These are phyloP conservation scores for Parafenestella ontariensis DNA, from an alignment of 2,329 filamentous ascomycete genomes.

Conservation along the genomic window DNA sequence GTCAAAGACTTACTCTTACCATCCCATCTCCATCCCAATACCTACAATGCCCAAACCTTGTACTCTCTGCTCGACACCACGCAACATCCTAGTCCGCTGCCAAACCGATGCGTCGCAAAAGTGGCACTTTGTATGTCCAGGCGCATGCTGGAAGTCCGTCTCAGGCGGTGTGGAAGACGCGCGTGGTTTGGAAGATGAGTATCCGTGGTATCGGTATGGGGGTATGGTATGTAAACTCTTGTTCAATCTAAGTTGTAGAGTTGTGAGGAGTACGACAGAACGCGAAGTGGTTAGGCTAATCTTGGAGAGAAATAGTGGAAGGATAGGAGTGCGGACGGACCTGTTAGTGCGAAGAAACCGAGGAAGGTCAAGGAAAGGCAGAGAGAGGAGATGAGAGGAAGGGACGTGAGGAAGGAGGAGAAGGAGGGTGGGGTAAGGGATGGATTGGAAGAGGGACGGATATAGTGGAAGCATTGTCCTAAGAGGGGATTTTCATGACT, in stretches of 20 bases:
- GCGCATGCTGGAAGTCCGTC: constrained; percentile 52
- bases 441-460: too few relatives aligned
- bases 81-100: constrained; percentile 53
- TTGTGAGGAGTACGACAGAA: too few relatives aligned
- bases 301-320: constrained; percentile 46
- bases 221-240: constrained; percentile 47
- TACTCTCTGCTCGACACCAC: constrained; percentile 48
- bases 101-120: constrained; percentile 49
- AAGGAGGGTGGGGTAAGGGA: neutral
- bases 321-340: constrained; percentile 49
- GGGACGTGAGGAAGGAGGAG: neutral
- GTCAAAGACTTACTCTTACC: too few relatives aligned
- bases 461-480: too few relatives aligned
- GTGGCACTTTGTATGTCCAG: constrained; percentile 56
- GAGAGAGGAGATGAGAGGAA: constrained; percentile 16
- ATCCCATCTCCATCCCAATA: neutral
- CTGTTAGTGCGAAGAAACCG: constrained; percentile 52
- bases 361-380: constrained; percentile 48
- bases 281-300: too few relatives aligned
- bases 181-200: constrained; percentile 21
- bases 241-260: too few relatives aligned
- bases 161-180: constrained; percentile 55
- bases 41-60: constrained; percentile 46
- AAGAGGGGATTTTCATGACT: too few relatives aligned
- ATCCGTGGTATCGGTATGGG: constrained; percentile 33